A percentile compares a stretch with the other conserved stretches of the same genome.
Evolutionary conservation across 2,329 filamentous ascomycete species (phyloP).

Genomic region (Venturia nashicola): DNA sequence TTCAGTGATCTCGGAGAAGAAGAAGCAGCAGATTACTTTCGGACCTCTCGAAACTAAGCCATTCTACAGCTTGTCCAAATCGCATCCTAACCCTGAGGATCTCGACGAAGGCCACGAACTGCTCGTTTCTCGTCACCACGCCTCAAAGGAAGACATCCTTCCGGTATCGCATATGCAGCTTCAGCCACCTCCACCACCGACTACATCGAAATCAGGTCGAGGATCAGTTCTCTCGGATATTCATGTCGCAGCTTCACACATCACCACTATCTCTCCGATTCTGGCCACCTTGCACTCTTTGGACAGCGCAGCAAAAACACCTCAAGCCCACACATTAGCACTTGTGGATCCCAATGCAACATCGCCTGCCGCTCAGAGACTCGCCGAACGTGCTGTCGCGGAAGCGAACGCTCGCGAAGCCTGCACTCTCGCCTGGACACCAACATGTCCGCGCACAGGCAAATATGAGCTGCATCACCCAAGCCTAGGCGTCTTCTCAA

Average conservation of each 20-base stretch:
- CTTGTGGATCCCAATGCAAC: constrained; percentile 56
- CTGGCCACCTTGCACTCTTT: constrained; percentile 33
- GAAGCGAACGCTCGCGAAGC: constrained; percentile 56
- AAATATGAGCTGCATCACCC: constrained; percentile 35
- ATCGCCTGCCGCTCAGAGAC: constrained; percentile 47
- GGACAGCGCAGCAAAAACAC: constrained; percentile 32
- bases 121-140: constrained; percentile 20
- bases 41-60: constrained; percentile 58
- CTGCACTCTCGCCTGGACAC: constrained; percentile 53
- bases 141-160: constrained; percentile 18
- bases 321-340: constrained; percentile 39
- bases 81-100: constrained; percentile 48
- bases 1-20: constrained; percentile 44
- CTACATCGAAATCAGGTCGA: constrained; percentile 3
- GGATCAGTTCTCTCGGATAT: constrained; percentile 16
- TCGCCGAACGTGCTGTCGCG: constrained; percentile 46
- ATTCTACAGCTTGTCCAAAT: constrained; percentile 54
- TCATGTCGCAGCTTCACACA: constrained; percentile 20
- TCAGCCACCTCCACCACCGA: constrained; percentile 23
- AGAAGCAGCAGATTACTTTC: constrained; percentile 48
- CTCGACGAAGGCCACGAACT: constrained; percentile 26
- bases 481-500: constrained; percentile 28
- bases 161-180: constrained; percentile 27
- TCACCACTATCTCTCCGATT: constrained; percentile 34
- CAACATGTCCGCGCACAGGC: constrained; percentile 20